These are phyloP conservation scores for Trichoderma sp. DNA, from an alignment of 2,329 filamentous ascomycete species.

Conservation along the genomic window DNA sequence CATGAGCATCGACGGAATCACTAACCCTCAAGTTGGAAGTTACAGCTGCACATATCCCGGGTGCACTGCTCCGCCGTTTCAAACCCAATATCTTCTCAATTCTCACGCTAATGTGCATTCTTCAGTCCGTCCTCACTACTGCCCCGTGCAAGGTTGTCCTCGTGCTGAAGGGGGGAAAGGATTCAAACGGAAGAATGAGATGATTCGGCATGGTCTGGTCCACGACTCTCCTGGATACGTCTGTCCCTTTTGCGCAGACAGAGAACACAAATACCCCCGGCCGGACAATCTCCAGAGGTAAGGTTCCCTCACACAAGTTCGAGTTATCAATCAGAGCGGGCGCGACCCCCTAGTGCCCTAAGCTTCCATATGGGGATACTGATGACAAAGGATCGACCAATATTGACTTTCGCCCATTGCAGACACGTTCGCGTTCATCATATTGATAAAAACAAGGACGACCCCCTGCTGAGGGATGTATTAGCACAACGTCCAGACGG, in stretches of 20 bases:
- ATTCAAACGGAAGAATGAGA: constrained; percentile 71
- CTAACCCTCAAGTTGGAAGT: constrained; percentile 48
- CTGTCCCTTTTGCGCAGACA: constrained; percentile 91
- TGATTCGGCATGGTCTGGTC: constrained; percentile 77
- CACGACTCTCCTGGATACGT: constrained; percentile 94
- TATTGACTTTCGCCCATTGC: constrained; percentile 18
- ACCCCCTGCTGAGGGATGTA: constrained; percentile 75
- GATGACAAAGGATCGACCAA: not conserved
- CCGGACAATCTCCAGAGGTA: constrained; percentile 95
- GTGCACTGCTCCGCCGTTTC: constrained; percentile 71
- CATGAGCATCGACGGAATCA: constrained; percentile 59
- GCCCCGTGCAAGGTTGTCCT: constrained; percentile 59
- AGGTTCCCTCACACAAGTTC: constrained; percentile 27
- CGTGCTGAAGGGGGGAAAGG: constrained; percentile 63
- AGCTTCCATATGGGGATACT: not conserved
- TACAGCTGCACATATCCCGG: constrained; percentile 60
- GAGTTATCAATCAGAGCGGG: not conserved
- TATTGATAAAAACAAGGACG: constrained; percentile 83
- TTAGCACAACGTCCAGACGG: constrained; percentile 83
- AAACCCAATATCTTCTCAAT: constrained; percentile 74
- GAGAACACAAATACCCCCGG: constrained; percentile 90
- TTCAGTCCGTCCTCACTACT: constrained; percentile 63
- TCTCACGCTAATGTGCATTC: constrained; percentile 75
- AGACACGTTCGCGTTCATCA: constrained; percentile 95
- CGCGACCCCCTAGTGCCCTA: not conserved